phyloP scores from a whole-genome alignment of 176 grass and related monocot genomes.

The Chrysopogon serrulatus region DNA sequence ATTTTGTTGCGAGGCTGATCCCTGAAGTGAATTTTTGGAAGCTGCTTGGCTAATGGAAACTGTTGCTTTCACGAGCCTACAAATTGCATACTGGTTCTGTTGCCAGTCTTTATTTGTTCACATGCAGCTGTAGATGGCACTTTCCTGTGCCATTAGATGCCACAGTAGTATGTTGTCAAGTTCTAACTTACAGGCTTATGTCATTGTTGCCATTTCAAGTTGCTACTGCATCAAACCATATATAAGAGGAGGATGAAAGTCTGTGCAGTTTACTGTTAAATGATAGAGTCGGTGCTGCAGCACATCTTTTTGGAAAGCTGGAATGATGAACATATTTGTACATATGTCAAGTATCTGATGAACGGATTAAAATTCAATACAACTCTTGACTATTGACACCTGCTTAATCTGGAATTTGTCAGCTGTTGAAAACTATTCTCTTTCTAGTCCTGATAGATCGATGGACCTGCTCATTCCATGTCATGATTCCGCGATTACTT shows the following conservation, averaged over 20 bases:
- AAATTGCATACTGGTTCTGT: neutral
- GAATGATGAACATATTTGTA: neutral
- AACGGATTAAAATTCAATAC: conserved; percentile 1
- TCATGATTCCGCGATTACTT: conserved; percentile 10
- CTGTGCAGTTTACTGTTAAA: conserved; percentile 14
- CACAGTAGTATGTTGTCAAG: neutral
- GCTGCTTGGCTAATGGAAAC: conserved; percentile 15
- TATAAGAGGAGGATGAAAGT: neutral
- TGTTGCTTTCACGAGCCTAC: neutral
- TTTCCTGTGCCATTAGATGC: conserved; percentile 10
- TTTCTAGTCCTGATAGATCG: conserved; percentile 14
- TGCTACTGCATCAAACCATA: neutral
- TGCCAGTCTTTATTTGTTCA: neutral
- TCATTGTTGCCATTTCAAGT: neutral
- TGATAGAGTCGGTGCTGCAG: neutral
- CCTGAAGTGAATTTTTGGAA: neutral
- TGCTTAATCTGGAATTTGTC: conserved; percentile 17
- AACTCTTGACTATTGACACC: conserved; percentile 1
- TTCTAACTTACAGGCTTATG: neutral
- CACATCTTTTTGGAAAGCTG: conserved; percentile 5
- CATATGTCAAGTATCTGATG: conserved; percentile 15
- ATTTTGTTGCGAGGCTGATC: neutral
- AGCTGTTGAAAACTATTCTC: conserved; percentile 14
- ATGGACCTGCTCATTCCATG: conserved; percentile 7
- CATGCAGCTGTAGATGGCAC: neutral